Evolutionary conservation across 805 yeast species (phyloP).

Genomic region (Teunomyces gatunensis): DNA sequence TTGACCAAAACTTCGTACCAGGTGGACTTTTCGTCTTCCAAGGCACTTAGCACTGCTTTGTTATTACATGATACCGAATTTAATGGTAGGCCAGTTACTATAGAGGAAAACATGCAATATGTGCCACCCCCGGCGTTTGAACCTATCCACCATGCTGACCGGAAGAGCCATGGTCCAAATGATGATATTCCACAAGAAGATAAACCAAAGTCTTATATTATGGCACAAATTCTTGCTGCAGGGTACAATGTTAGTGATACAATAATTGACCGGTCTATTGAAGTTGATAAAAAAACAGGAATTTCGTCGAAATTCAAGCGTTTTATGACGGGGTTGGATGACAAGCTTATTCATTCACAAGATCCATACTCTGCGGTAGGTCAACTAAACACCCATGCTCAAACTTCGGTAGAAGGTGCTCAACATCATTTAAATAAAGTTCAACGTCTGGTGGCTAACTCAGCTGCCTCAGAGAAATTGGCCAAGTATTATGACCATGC

Average conservation of each 20-base stretch:
- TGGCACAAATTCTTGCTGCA: constrained; percentile 73
- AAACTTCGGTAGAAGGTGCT: constrained; percentile 10
- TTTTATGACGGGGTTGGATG: constrained; percentile 55
- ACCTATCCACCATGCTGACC: constrained; percentile 3
- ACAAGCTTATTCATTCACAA: constrained; percentile 55
- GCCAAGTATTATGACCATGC: constrained; percentile 48
- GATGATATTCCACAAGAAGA: constrained; percentile 68
- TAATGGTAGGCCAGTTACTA: constrained; percentile 54
- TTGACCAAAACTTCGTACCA: constrained; percentile 35
- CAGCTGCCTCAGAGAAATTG: constrained; percentile 30
- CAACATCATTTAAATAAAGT: constrained; percentile 25
- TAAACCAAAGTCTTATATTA: constrained; percentile 71
- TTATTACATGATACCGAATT: constrained; percentile 72
- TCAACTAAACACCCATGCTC: constrained; percentile 28
- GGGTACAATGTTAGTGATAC: constrained; percentile 69
- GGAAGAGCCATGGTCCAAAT: constrained; percentile 12
- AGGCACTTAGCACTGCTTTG: constrained; percentile 70
- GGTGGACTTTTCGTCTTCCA: constrained; percentile 53
- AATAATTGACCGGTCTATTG: constrained; percentile 57
- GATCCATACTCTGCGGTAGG: constrained; percentile 47
- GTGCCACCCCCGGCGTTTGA: constrained; percentile 1
- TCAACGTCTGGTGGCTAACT: constrained; percentile 33
- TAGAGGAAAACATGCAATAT: constrained; percentile 26
- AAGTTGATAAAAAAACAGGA: constrained; percentile 65
- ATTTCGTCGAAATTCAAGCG: constrained; percentile 52